Conservation (phyloP, 1,284 basidiomycete species). For the Pisolithus thermaeus region DNA sequence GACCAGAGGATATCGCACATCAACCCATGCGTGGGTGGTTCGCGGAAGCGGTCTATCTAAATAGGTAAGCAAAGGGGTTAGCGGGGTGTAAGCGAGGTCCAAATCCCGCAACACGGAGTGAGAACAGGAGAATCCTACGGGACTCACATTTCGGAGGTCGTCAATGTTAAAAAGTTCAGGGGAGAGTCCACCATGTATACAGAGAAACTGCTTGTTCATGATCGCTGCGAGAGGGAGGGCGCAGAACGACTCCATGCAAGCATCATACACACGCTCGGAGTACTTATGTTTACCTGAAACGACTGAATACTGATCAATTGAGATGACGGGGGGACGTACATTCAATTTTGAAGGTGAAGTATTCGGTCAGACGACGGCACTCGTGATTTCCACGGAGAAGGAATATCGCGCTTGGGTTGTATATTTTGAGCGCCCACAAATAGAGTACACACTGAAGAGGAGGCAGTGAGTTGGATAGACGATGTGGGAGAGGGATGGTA, state of each 20-base stretch:
- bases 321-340: slow-evolving; percentile 41
- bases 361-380: slow-evolving; percentile 90
- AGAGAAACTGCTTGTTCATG: slow-evolving; percentile 95
- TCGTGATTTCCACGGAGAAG: slow-evolving; percentile 96
- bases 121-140: no score
- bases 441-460: slow-evolving; percentile 68
- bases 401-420: slow-evolving; percentile 83
- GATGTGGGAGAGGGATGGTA: slow-evolving; percentile 28
- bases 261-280: slow-evolving; percentile 80
- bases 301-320: slow-evolving; percentile 1
- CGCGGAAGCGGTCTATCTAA: slow-evolving; percentile 85
- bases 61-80: not conserved
- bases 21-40: slow-evolving; percentile 84
- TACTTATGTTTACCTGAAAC: slow-evolving; percentile 80
- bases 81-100: not conserved
- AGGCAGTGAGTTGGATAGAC: slow-evolving; percentile 11
- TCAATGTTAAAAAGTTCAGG: slow-evolving; percentile 85
- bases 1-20: slow-evolving; percentile 95
- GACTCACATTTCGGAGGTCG: slow-evolving; percentile 56
- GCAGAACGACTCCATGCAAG: slow-evolving; percentile 88
- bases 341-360: slow-evolving; percentile 93
- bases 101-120: no score
- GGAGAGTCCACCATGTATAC: slow-evolving; percentile 88
- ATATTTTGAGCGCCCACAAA: slow-evolving; percentile 87
- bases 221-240: slow-evolving; percentile 84